Evolutionary conservation across 768 basidiomycete species (phyloP).

Genomic region (Tylopilus felleus): DNA sequence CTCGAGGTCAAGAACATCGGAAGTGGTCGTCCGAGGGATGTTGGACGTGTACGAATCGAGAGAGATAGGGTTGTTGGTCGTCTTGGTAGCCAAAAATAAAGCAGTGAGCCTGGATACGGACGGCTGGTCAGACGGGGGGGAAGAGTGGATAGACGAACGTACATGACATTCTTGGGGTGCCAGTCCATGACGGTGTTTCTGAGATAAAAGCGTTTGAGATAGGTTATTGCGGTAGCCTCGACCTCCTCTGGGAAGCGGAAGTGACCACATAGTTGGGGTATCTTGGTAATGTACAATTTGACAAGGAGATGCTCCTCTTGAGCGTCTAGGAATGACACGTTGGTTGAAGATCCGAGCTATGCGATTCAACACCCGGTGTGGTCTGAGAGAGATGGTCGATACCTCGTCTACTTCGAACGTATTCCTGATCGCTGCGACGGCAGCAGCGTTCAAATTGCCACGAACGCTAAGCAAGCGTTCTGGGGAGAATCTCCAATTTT

Average conservation of each 20-base stretch:
- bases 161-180: slow-evolving; percentile 99
- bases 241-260: slow-evolving; percentile 92
- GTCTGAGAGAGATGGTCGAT: slow-evolving; percentile 16
- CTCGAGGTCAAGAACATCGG: slow-evolving; percentile 90
- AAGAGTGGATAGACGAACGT: slow-evolving; percentile 25
- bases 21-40: slow-evolving; percentile 76
- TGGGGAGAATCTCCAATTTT: slow-evolving; percentile 85
- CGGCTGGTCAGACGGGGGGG: not conserved
- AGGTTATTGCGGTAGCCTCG: slow-evolving; percentile 87
- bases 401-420: slow-evolving; percentile 83
- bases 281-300: slow-evolving; percentile 82
- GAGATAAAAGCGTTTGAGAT: slow-evolving; percentile 95
- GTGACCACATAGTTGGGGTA: slow-evolving; percentile 77
- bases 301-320: slow-evolving; percentile 88
- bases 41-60: slow-evolving; percentile 80
- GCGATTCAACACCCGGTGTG: slow-evolving; percentile 8
- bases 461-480: slow-evolving; percentile 61
- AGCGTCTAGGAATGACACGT: slow-evolving; percentile 66
- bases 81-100: slow-evolving; percentile 93
- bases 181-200: slow-evolving; percentile 99
- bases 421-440: slow-evolving; percentile 70
- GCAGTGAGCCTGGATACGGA: slow-evolving; percentile 74
- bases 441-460: slow-evolving; percentile 64
- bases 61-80: slow-evolving; percentile 90
- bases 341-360: slow-evolving; percentile 70